Percentiles rank a stretch among this genome's conserved stretches.
These are phyloP conservation scores for Calcarisporium arbuscula DNA, from an alignment of 2,329 filamentous ascomycete genomes.

Conservation along the genomic window DNA sequence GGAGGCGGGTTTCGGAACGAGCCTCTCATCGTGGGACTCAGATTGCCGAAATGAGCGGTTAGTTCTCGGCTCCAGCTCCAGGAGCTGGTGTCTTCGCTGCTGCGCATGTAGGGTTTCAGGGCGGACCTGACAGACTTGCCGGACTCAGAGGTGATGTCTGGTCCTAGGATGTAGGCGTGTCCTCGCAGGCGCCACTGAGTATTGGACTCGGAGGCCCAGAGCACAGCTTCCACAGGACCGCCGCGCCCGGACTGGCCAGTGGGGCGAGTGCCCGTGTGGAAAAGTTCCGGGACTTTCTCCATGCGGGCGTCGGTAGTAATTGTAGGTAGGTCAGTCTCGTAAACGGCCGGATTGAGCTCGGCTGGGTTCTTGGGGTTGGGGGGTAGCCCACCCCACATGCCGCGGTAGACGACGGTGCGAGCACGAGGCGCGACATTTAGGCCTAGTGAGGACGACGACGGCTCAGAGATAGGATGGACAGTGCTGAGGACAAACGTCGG, in stretches of 20 bases:
- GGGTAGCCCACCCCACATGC: slow-evolving; percentile 71
- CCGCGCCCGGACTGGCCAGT: slow-evolving; percentile 49
- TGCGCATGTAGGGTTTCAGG: slow-evolving; percentile 58
- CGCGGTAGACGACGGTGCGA: slow-evolving; percentile 78
- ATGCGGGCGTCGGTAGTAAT: slow-evolving; percentile 87
- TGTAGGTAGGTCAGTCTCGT: slow-evolving; percentile 69
- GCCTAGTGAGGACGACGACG: slow-evolving; percentile 25
- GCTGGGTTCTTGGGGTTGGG: slow-evolving; percentile 68
- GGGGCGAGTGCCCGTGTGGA: slow-evolving; percentile 44
- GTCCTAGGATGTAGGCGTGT: slow-evolving; percentile 65
- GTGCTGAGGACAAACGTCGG: slow-evolving; percentile 47
- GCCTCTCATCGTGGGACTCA: slow-evolving; percentile 73
- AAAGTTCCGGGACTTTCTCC: slow-evolving; percentile 72
- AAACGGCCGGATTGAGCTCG: slow-evolving; percentile 60
- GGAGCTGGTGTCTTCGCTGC: slow-evolving; percentile 20
- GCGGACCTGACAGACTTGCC: slow-evolving; percentile 49
- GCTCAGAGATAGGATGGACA: slow-evolving; percentile 29
- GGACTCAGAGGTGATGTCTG: slow-evolving; percentile 50
- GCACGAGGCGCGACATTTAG: slow-evolving; percentile 49
- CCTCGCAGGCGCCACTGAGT: slow-evolving; percentile 86
- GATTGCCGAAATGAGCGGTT: slow-evolving; percentile 83
- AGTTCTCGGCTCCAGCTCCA: slow-evolving; percentile 81
- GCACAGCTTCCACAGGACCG: slow-evolving; percentile 72
- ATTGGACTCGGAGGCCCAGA: slow-evolving; percentile 65
- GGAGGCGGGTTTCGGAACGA: slow-evolving; percentile 68